phyloP scores from a whole-genome alignment of 1,139 yeast species.

The Suhomyces wounanorum region DNA sequence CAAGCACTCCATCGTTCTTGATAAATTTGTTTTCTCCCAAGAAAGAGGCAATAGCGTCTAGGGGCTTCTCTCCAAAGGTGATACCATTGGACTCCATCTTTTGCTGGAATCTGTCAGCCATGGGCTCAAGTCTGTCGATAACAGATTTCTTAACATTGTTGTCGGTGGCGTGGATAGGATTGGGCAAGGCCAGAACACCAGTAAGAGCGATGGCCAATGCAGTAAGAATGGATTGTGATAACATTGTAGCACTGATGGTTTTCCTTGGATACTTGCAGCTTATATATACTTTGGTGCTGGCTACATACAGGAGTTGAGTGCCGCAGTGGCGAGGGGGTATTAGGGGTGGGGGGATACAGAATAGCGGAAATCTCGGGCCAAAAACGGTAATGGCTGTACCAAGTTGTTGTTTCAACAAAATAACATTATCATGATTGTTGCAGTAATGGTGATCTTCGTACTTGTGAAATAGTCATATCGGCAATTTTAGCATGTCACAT shows the following conservation, averaged over 20 bases:
- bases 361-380: background rate
- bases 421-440: no score
- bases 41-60: background rate
- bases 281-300: background rate
- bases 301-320: background rate
- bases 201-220: constrained; percentile 12
- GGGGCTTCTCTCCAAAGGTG: background rate
- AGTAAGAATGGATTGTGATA: constrained; percentile 8
- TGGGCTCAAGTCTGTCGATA: background rate
- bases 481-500: no score
- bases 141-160: background rate
- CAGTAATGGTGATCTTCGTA: no score
- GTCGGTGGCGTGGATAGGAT: background rate
- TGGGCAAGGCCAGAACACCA: background rate
- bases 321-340: background rate
- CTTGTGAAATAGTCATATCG: no score
- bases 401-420: background rate
- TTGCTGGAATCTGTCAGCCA: background rate
- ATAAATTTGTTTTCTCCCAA: background rate
- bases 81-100: background rate
- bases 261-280: background rate
- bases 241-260: constrained; percentile 2
- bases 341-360: background rate
- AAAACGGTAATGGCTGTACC: no score
- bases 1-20: constrained; percentile 1